phyloP scores from a whole-genome alignment of 768 basidiomycete genomes.

The Boletus reticuloceps region DNA sequence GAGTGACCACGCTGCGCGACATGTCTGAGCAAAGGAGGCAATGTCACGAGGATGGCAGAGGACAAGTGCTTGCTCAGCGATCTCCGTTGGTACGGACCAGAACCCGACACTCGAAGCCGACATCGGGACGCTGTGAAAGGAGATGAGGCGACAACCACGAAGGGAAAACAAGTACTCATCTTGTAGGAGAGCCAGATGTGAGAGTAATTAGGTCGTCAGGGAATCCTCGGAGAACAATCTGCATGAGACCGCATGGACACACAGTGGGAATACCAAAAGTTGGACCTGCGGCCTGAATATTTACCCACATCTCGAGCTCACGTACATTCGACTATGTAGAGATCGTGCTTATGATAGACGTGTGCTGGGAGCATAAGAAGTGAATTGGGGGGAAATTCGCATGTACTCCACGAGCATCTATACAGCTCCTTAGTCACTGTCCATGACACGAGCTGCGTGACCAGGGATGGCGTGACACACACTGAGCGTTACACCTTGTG shows the following conservation, averaged over 20 bases:
- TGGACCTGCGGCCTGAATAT: background rate
- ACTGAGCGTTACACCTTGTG: no score
- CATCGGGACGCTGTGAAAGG: conserved; percentile 5
- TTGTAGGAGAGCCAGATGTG: background rate
- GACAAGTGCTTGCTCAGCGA: conserved; percentile 55
- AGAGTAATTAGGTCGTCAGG: background rate
- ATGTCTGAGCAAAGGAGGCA: conserved; percentile 56
- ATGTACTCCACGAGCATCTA: no score
- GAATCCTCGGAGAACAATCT: background rate
- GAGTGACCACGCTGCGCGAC: conserved; percentile 44
- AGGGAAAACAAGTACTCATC: background rate
- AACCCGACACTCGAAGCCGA: conserved; percentile 10
- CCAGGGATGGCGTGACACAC: no score
- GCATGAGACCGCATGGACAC: background rate
- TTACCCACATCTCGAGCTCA: background rate
- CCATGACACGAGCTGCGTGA: no score
- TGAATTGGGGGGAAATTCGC: no score
- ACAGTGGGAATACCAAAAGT: background rate
- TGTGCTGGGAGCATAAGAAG: no score
- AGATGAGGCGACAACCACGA: background rate
- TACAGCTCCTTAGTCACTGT: no score
- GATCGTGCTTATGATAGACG: background rate
- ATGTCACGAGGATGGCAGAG: conserved; percentile 58
- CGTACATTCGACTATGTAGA: no score
- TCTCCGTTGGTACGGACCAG: conserved; percentile 43